Evolutionary conservation across 2,329 filamentous ascomycete species (phyloP).

Genomic region (Colletotrichum plurivorum): DNA sequence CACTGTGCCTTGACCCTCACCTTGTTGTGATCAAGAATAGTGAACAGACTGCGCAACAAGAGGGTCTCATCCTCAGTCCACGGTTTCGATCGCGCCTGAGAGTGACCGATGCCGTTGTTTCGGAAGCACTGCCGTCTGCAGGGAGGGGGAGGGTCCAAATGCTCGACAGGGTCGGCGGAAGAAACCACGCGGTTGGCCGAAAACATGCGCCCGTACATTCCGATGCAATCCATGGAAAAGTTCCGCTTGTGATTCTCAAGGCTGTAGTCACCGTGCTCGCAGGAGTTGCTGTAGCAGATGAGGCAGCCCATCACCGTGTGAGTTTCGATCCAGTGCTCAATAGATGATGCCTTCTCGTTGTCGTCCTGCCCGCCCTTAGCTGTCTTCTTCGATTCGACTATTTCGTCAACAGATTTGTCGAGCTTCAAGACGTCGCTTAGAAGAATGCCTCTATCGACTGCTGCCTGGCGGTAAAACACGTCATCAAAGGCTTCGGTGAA

Average conservation of each 20-base stretch:
- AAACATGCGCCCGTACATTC: conserved; percentile 40
- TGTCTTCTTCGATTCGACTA: conserved; percentile 67
- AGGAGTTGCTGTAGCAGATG: conserved; percentile 73
- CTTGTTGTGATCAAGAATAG: conserved; percentile 58
- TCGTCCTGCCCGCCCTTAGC: conserved; percentile 61
- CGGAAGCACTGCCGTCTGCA: conserved; percentile 62
- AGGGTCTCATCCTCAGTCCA: conserved; percentile 66
- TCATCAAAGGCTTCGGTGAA: conserved; percentile 71
- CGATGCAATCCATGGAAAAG: conserved; percentile 62
- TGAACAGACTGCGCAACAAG: conserved; percentile 62
- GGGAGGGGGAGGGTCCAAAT: conserved; percentile 40
- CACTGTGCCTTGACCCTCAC: conserved; percentile 62
- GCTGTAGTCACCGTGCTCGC: conserved; percentile 73
- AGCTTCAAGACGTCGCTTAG: conserved; percentile 67
- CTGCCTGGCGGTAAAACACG: conserved; percentile 60
- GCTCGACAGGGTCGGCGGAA: conserved; percentile 23
- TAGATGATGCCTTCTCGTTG: conserved; percentile 47
- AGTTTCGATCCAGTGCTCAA: conserved; percentile 60
- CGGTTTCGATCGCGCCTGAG: conserved; percentile 40
- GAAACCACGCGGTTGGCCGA: conserved; percentile 35
- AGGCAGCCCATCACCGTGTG: conserved; percentile 70
- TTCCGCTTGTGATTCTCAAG: conserved; percentile 65
- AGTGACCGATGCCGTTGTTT: conserved; percentile 37
- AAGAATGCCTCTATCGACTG: conserved; percentile 56
- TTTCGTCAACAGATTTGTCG: conserved; percentile 67